Evolutionary conservation across 2,329 filamentous ascomycete species (phyloP).

Genomic region (Arthroderma sp.): DNA sequence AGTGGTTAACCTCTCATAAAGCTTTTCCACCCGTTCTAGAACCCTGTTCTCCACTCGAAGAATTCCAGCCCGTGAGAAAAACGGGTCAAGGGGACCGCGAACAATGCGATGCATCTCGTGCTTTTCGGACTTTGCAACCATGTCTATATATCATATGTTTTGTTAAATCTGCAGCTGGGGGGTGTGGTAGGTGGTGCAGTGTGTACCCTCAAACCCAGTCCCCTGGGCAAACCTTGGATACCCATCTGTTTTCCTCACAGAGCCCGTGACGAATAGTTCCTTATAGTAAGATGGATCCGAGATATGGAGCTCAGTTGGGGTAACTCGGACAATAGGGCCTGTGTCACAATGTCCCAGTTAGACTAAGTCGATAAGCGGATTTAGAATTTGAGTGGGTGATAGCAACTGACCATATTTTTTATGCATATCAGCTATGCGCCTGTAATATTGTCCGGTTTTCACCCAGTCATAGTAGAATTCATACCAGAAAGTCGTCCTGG

Average conservation of each 20-base stretch:
- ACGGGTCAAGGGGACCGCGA: conserved; percentile 1
- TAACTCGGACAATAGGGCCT: conserved; percentile 24
- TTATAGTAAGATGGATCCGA: conserved; percentile 11
- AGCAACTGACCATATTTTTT: conserved; percentile 17
- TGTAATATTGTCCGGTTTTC: conserved; percentile 16
- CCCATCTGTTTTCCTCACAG: conserved; percentile 2
- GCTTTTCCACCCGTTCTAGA: not conserved
- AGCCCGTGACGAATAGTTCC: not conserved
- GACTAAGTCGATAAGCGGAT: not conserved
- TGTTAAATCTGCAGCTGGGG: not conserved
- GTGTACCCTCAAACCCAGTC: conserved; percentile 3
- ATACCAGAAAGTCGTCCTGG: conserved; percentile 14
- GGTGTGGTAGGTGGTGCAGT: not conserved
- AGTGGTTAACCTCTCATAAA: not conserved
- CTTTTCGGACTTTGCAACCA: not conserved
- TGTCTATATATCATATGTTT: not conserved
- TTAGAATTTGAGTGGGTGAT: not conserved
- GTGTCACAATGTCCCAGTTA: not conserved
- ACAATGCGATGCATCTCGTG: not conserved
- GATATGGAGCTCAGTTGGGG: conserved; percentile 22
- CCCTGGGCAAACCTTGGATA: conserved; percentile 1
- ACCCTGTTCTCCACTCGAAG: conserved; percentile 1
- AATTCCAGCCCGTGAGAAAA: conserved; percentile 1
- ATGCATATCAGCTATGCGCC: conserved; percentile 18
- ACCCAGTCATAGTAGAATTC: conserved; percentile 17